These are phyloP conservation scores for Calocera viscosa DNA, from an alignment of 768 basidiomycete genomes.

Conservation along the genomic window DNA sequence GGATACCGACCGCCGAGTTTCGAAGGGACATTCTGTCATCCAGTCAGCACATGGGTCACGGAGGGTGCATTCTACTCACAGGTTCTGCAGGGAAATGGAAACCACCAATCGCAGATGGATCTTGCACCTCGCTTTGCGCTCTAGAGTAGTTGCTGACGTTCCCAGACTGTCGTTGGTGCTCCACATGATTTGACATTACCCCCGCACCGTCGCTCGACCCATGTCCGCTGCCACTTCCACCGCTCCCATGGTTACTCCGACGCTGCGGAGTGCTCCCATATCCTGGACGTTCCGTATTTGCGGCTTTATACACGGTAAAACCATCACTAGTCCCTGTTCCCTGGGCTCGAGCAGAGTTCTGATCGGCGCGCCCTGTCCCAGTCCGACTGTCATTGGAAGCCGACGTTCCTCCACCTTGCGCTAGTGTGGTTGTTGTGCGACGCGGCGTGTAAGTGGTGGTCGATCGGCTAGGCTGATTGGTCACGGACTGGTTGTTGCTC, in stretches of 20 bases:
- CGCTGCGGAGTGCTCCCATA: neutral
- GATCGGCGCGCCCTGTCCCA: neutral
- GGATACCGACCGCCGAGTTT: neutral
- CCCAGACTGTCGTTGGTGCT: neutral
- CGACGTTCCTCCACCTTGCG: neutral
- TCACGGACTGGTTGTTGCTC: neutral
- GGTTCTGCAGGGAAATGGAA: neutral
- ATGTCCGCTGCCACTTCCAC: neutral
- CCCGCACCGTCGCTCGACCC: neutral
- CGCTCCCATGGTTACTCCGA: neutral
- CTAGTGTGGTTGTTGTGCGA: neutral
- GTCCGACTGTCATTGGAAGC: neutral
- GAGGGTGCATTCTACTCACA: neutral
- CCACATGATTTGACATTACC: neutral
- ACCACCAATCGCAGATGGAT: neutral
- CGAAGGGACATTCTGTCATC: neutral
- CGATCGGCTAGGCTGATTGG: neutral
- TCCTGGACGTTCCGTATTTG: neutral
- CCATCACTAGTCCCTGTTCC: neutral
- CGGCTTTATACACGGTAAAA: neutral
- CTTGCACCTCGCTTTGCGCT: neutral
- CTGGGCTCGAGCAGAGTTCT: neutral
- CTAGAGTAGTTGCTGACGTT: neutral
- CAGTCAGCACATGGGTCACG: neutral
- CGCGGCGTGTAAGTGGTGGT: neutral